phyloP scores from a whole-genome alignment of 2,329 filamentous ascomycete genomes.

The Cercospora sp. region DNA sequence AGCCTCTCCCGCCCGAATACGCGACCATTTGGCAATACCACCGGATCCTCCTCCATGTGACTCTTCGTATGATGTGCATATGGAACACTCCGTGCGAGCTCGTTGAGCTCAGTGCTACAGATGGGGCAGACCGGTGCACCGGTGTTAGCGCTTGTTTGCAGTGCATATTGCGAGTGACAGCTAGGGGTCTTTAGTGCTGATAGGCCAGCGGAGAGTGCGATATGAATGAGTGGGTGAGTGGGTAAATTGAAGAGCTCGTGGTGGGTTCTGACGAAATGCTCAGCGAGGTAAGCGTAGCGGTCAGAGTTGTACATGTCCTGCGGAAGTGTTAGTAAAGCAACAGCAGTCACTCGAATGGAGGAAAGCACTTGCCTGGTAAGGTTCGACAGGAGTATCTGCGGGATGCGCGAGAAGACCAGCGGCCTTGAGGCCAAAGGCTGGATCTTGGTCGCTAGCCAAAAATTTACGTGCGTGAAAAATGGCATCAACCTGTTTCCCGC shows the following conservation, averaged over 20 bases:
- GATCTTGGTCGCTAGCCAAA: slow-evolving; percentile 68
- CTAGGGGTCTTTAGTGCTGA: slow-evolving; percentile 94
- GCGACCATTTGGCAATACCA: slow-evolving; percentile 82
- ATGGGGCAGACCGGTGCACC: slow-evolving; percentile 83
- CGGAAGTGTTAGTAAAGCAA: slow-evolving; percentile 34
- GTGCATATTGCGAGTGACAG: slow-evolving; percentile 71
- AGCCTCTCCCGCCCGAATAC: slow-evolving; percentile 79
- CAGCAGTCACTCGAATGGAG: neutral
- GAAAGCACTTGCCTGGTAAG: slow-evolving; percentile 55
- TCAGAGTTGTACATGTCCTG: slow-evolving; percentile 70
- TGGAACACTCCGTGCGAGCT: slow-evolving; percentile 81
- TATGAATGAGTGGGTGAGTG: slow-evolving; percentile 78
- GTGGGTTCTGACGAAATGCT: slow-evolving; percentile 81
- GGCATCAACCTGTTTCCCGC: slow-evolving; percentile 71
- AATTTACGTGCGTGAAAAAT: slow-evolving; percentile 80
- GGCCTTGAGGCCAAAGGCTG: slow-evolving; percentile 69
- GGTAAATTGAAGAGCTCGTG: slow-evolving; percentile 83
- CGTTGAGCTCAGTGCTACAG: slow-evolving; percentile 92
- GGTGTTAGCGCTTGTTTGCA: slow-evolving; percentile 61
- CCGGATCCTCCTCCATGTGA: slow-evolving; percentile 81
- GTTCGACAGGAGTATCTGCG: slow-evolving; percentile 59
- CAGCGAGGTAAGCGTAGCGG: slow-evolving; percentile 75
- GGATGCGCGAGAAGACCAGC: slow-evolving; percentile 78
- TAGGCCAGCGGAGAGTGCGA: slow-evolving; percentile 84
- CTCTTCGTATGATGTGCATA: slow-evolving; percentile 96